Evolutionary conservation across 768 basidiomycete species (phyloP).

Genomic region (Boletus sensibilis): DNA sequence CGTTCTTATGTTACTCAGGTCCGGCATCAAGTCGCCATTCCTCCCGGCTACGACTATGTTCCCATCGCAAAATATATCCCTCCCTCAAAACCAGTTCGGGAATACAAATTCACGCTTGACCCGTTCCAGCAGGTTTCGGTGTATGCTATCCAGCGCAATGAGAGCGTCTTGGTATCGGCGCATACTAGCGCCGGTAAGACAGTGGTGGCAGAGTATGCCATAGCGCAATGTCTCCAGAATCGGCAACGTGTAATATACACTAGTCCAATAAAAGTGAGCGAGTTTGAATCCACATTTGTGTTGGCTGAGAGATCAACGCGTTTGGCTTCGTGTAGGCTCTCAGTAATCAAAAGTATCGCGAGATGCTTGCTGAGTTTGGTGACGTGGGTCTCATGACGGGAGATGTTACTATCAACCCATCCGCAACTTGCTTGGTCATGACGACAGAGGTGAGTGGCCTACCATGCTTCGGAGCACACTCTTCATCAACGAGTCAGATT

Average conservation of each 20-base stretch:
- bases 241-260: constrained; percentile 98
- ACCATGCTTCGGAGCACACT: not conserved
- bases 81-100: constrained; percentile 83
- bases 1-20: constrained; percentile 49
- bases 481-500: constrained; percentile 56
- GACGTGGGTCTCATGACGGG: constrained; percentile 99
- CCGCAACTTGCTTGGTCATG: constrained; percentile 97
- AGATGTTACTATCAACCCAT: constrained; percentile 98
- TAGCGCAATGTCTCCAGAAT: constrained; percentile 90
- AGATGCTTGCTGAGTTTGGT: constrained; percentile 95
- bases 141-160: constrained; percentile 93
- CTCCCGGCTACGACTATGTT: constrained; percentile 85
- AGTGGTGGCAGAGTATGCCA: constrained; percentile 98
- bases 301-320: constrained; percentile 10
- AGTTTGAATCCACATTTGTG: constrained; percentile 14
- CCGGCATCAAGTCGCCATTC: constrained; percentile 94
- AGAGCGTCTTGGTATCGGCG: constrained; percentile 95
- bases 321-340: constrained; percentile 63
- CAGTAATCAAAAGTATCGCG: constrained; percentile 98
- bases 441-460: constrained; percentile 80
- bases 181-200: constrained; percentile 99
- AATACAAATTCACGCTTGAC: constrained; percentile 95
- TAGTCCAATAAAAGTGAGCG: constrained; percentile 94
- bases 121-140: constrained; percentile 97
- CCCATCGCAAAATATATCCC: constrained; percentile 92